Evolutionary conservation across 2,329 filamentous ascomycete species (phyloP), one percentile per base, ranked within the genome.

Genomic region (Neonectria punicea): DNA sequence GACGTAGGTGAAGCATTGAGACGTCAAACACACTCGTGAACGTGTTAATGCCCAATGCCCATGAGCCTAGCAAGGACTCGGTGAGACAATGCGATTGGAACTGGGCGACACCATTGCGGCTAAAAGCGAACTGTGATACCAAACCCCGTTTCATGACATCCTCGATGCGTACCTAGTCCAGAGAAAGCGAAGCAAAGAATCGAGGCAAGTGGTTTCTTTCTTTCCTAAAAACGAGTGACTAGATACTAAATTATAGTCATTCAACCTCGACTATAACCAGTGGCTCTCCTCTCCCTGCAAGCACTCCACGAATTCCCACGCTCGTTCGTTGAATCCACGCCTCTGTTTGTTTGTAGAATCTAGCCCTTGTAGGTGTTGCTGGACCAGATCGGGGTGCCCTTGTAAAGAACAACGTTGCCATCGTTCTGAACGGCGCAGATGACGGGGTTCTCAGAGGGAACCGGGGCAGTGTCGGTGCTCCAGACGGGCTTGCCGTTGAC

Each of bases 351-450:
- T 3, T 25, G 25, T 13, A 4, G 11, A 16, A 39, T 28, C 46
- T 53, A 60, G n/a, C 57, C 57, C 51, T 86, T 72, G 62, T 67
- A 50, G 43, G 75, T 77, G 50, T 73, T 64, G 66, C 67, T 75
- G 14, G 74, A 61, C 77, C 76, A 78, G 51, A 78, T 73, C 3
- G 75, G 70, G 7, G 71, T 76, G 8, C 77, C 76, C 53, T 73
- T 75, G 39, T 78, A 78, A 6, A 78, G 46, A 18, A 78, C 74
- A 10, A 78, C 70, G 18, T 78, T 78, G 41, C 77, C 76, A 28
- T 78, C 76, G 13, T 78, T 69, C 62, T 78, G 77, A 1, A 78
- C 73, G 13, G 71, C 64, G 8, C 71, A 59, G 53, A 77, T 72
- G n/a, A 71, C 73, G 4, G 44, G 61, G 25, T 53, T 58, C 2